These are phyloP conservation scores for Phanerochaete carnosa DNA, from an alignment of 768 basidiomycete species.

Conservation along the genomic window DNA sequence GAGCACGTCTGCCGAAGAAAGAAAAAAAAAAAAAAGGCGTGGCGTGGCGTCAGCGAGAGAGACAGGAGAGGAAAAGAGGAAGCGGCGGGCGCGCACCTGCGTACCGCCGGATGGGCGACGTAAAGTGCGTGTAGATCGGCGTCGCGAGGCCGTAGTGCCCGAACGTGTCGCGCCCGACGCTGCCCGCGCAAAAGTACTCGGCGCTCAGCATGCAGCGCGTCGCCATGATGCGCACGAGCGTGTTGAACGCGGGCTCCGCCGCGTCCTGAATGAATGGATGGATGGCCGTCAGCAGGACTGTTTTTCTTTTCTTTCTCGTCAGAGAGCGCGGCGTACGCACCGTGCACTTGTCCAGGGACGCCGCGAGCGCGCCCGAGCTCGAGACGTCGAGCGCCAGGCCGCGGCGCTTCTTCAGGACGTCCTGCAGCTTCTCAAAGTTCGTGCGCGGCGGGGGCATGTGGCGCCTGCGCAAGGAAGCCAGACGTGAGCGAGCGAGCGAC, in stretches of 20 bases:
- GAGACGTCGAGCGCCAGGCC: slow-evolving; percentile 85
- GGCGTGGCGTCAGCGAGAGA: background rate
- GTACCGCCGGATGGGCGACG: slow-evolving; percentile 95
- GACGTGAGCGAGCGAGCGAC: background rate
- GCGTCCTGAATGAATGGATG: slow-evolving; percentile 54
- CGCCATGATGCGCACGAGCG: slow-evolving; percentile 97
- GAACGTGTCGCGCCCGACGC: slow-evolving; percentile 88
- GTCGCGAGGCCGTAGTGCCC: slow-evolving; percentile 98
- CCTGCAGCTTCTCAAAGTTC: slow-evolving; percentile 95
- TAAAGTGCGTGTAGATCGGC: slow-evolving; percentile 97
- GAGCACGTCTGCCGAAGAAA: slow-evolving; percentile 83
- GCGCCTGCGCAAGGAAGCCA: slow-evolving; percentile 46
- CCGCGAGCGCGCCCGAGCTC: slow-evolving; percentile 84
- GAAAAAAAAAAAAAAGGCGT: background rate
- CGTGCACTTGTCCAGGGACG: slow-evolving; percentile 82
- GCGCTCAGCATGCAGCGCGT: slow-evolving; percentile 98
- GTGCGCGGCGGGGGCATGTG: slow-evolving; percentile 88
- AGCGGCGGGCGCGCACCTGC: slow-evolving; percentile 52
- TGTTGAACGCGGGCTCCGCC: slow-evolving; percentile 88
- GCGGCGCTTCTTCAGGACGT: slow-evolving; percentile 83
- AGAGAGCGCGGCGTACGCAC: slow-evolving; percentile 41
- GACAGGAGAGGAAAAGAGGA: too few species aligned
- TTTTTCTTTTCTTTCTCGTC: background rate
- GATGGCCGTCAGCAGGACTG: background rate
- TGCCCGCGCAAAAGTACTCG: slow-evolving; percentile 97